Evolutionary conservation across 1,284 basidiomycete species (phyloP).

Genomic region (Hymenochaete sp.): DNA sequence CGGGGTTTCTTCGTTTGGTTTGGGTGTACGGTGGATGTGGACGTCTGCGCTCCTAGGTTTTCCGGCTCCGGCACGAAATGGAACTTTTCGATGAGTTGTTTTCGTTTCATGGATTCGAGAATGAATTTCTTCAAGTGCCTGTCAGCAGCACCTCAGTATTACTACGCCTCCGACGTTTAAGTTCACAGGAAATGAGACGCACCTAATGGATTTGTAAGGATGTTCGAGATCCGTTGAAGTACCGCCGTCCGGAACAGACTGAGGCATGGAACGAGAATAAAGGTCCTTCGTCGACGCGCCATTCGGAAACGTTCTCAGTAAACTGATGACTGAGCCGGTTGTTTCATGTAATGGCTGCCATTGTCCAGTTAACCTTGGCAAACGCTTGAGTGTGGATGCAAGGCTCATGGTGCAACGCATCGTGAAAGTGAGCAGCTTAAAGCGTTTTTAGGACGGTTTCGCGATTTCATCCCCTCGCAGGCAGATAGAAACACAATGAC

Average conservation of each 20-base stretch:
- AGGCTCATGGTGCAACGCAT: too few relatives aligned
- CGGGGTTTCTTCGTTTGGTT: constrained; percentile 4
- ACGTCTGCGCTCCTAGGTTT: too few relatives aligned
- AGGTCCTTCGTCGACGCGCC: constrained; percentile 13
- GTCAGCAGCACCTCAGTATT: neutral
- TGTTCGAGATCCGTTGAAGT: neutral
- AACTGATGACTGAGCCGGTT: constrained; percentile 2
- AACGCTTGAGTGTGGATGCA: too few relatives aligned
- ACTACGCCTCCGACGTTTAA: neutral
- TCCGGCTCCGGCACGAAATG: constrained; percentile 1
- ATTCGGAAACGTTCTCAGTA: constrained; percentile 3
- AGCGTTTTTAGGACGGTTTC: too few relatives aligned
- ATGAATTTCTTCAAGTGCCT: constrained; percentile 12
- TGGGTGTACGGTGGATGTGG: neutral
- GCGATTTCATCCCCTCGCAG: too few relatives aligned
- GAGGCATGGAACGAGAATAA: neutral
- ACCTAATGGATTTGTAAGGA: constrained; percentile 4
- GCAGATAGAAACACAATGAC: too few relatives aligned
- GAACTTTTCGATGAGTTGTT: constrained; percentile 11
- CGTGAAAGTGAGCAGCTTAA: too few relatives aligned
- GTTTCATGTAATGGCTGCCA: constrained; percentile 7
- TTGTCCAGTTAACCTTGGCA: constrained; percentile 11
- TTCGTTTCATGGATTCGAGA: constrained; percentile 1
- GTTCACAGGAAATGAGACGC: neutral
- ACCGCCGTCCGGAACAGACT: constrained; percentile 1